These are phyloP conservation scores for Fonsecaea pedrosoi DNA, from an alignment of 2,329 filamentous ascomycete genomes.

Conservation along the genomic window DNA sequence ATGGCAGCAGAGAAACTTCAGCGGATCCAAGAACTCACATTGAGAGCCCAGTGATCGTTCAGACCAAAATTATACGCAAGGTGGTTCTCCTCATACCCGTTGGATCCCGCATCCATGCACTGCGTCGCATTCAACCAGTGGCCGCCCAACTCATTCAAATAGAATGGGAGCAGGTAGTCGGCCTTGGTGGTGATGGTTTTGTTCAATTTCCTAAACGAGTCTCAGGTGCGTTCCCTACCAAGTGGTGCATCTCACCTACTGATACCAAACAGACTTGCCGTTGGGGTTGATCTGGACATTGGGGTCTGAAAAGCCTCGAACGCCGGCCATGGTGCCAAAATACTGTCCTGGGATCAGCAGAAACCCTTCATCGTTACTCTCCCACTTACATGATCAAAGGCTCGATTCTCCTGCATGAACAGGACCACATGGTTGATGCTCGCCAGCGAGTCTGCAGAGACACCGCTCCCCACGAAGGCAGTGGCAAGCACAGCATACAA, in stretches of 20 bases:
- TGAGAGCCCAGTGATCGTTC: slow-evolving; percentile 62
- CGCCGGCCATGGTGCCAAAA: slow-evolving; percentile 63
- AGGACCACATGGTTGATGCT: slow-evolving; percentile 65
- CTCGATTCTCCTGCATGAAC: slow-evolving; percentile 62
- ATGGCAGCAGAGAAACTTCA: not conserved
- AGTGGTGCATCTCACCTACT: slow-evolving; percentile 47
- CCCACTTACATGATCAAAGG: slow-evolving; percentile 47
- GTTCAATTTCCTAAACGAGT: slow-evolving; percentile 47
- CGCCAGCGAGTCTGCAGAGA: slow-evolving; percentile 50
- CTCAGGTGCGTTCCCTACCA: not conserved
- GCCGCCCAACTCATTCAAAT: slow-evolving; percentile 63
- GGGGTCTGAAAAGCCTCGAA: slow-evolving; percentile 63
- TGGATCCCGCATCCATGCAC: slow-evolving; percentile 60
- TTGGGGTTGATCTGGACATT: slow-evolving; percentile 60
- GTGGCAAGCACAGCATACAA: slow-evolving; percentile 9
- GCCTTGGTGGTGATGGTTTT: slow-evolving; percentile 50
- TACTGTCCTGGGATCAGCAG: slow-evolving; percentile 51
- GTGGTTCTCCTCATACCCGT: slow-evolving; percentile 61
- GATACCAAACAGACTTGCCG: slow-evolving; percentile 56
- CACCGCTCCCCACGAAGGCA: slow-evolving; percentile 8
- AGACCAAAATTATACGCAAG: slow-evolving; percentile 58
- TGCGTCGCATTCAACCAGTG: slow-evolving; percentile 60
- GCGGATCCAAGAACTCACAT: slow-evolving; percentile 35
- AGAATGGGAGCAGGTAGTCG: slow-evolving; percentile 59
- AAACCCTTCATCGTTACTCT: not conserved